Conservation (phyloP, 2,329 filamentous ascomycete genomes). For the Fusarium cyanostomum region DNA sequence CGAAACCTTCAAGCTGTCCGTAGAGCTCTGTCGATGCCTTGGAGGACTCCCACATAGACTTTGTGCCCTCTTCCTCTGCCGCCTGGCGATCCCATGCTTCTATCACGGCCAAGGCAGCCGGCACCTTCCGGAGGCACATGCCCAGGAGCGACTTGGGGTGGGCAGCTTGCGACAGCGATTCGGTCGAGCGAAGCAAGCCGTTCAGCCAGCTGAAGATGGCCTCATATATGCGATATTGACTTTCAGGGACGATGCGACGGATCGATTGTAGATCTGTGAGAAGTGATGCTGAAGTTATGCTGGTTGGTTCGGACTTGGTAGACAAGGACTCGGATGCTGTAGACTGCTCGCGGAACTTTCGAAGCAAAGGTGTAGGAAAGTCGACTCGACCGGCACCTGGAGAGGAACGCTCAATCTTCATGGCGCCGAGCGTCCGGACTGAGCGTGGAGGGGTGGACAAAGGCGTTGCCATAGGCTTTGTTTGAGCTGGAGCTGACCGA, state of each 20-base stretch:
- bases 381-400: conserved; percentile 40
- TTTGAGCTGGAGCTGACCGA: conserved; percentile 5
- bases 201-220: conserved; percentile 47
- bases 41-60: conserved; percentile 42
- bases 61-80: conserved; percentile 34
- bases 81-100: conserved; percentile 46
- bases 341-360: conserved; percentile 40
- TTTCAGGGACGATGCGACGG: conserved; percentile 34
- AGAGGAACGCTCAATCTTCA: conserved; percentile 43
- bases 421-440: conserved; percentile 43
- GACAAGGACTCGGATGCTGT: conserved; percentile 9
- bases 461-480: background rate
- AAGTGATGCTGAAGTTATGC: conserved; percentile 20
- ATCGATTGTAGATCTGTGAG: conserved; percentile 37
- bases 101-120: conserved; percentile 45
- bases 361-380: conserved; percentile 45
- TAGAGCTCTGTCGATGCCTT: conserved; percentile 47
- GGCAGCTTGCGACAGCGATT: conserved; percentile 25
- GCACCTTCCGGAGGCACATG: conserved; percentile 50
- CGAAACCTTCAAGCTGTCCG: conserved; percentile 48
- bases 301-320: background rate
- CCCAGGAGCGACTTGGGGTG: conserved; percentile 48
- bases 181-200: conserved; percentile 44
- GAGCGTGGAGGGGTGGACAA: conserved; percentile 40
- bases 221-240: conserved; percentile 46